phyloP scores from a whole-genome alignment of 257 asterid genomes.

The Solanum bulbocastanum region DNA sequence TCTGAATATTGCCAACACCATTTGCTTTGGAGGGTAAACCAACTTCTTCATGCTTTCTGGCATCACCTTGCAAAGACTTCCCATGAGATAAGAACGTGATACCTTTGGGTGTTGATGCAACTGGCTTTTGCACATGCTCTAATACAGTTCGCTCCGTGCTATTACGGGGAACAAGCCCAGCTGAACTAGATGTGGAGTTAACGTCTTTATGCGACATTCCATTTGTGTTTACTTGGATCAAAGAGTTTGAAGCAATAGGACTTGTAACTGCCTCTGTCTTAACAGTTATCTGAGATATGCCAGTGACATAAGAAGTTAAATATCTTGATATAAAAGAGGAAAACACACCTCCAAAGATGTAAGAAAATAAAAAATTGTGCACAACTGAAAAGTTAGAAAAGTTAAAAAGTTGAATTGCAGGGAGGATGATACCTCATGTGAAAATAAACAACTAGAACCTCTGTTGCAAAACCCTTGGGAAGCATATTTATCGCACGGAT shows the following conservation, averaged over 20 bases:
- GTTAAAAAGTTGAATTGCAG: not conserved
- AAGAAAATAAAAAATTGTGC: not conserved
- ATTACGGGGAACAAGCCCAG: conserved; percentile 20
- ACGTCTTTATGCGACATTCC: conserved; percentile 12
- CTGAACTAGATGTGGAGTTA: conserved; percentile 17
- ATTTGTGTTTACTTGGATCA: conserved; percentile 17
- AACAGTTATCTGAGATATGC: conserved; percentile 31
- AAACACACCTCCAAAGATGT: not conserved
- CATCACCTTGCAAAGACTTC: conserved; percentile 16
- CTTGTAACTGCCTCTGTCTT: conserved; percentile 16
- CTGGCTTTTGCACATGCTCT: conserved; percentile 18
- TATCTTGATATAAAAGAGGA: not conserved
- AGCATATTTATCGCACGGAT: conserved; percentile 58
- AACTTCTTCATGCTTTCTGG: conserved; percentile 22
- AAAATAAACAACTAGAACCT: conserved; percentile 77
- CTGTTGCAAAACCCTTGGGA: conserved; percentile 67
- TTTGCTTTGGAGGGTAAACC: conserved; percentile 19
- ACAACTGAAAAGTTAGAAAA: conserved; percentile 1
- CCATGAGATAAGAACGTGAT: conserved; percentile 33
- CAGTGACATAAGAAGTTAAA: not conserved
- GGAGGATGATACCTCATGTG: conserved; percentile 57
- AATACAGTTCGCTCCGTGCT: conserved; percentile 14
- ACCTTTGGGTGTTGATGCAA: conserved; percentile 52
- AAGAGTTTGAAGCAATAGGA: conserved; percentile 19
- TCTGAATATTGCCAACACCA: conserved; percentile 9